Percentiles rank a stretch among this genome's conserved stretches.
Evolutionary conservation across 1,284 basidiomycete species (phyloP).

Genomic region (Austropuccinia psidii): DNA sequence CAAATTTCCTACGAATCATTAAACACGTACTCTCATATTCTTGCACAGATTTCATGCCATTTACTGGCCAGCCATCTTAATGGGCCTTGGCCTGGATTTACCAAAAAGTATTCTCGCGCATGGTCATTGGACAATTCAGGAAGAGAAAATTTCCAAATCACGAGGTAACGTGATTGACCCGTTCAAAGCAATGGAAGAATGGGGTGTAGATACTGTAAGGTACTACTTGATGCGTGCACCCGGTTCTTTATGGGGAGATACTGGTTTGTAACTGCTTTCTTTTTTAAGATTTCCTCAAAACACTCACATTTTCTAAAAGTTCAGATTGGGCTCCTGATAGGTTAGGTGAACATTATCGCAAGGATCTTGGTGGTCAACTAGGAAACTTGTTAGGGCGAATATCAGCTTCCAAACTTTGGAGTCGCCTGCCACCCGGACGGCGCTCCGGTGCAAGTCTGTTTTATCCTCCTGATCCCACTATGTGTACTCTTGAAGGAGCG

Average conservation of each 20-base stretch:
- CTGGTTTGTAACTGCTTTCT: too few relatives aligned
- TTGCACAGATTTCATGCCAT: conserved; percentile 45
- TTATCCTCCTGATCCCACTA: not conserved
- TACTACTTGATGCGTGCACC: conserved; percentile 46
- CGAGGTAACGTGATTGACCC: conserved; percentile 47
- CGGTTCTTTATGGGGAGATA: conserved; percentile 44
- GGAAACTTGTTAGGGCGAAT: conserved; percentile 45
- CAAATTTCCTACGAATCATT: not conserved
- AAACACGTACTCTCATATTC: not conserved
- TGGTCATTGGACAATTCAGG: conserved; percentile 47
- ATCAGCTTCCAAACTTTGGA: conserved; percentile 26
- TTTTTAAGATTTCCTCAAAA: too few relatives aligned
- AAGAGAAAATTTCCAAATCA: conserved; percentile 47
- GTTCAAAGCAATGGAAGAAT: conserved; percentile 43
- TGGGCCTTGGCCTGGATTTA: conserved; percentile 44
- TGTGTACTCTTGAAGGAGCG: not conserved
- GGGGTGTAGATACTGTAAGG: conserved; percentile 44
- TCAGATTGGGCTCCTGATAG: conserved; percentile 30
- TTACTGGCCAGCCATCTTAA: conserved; percentile 47
- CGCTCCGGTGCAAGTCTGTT: conserved; percentile 21
- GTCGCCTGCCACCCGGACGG: conserved; percentile 10
- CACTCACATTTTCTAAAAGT: too few relatives aligned
- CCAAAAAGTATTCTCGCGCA: conserved; percentile 46
- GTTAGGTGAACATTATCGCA: conserved; percentile 39
- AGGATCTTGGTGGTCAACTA: conserved; percentile 46